A percentile compares a stretch with the other conserved stretches of the same genome.
These are phyloP conservation scores for Plasmodium vivax DNA, from an alignment of 169 alveolate species.

Conservation along the genomic window DNA sequence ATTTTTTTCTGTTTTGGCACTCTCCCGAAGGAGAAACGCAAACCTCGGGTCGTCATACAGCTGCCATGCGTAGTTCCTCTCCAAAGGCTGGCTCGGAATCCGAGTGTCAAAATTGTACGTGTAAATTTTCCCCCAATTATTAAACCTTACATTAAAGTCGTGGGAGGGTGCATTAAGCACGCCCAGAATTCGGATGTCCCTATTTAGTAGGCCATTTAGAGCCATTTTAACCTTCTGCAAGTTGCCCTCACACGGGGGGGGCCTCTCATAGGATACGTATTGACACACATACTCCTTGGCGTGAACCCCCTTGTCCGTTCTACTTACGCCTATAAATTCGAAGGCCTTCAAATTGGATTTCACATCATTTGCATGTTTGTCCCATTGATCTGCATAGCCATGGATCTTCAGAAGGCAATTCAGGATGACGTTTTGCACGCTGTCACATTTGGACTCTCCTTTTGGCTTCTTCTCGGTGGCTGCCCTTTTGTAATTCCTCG, in stretches of 20 bases:
- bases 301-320: slow-evolving; percentile 87
- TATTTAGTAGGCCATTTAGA: slow-evolving; percentile 78
- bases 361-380: background rate
- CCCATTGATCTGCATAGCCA: slow-evolving; percentile 73
- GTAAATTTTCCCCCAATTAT: slow-evolving; percentile 83
- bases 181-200: slow-evolving; percentile 77
- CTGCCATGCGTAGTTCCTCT: slow-evolving; percentile 84
- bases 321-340: slow-evolving; percentile 81
- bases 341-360: slow-evolving; percentile 38
- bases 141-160: slow-evolving; percentile 77
- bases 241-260: slow-evolving; percentile 78
- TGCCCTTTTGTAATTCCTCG: slow-evolving; percentile 8
- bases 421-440: slow-evolving; percentile 75
- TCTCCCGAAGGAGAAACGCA: slow-evolving; percentile 13
- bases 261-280: slow-evolving; percentile 79
- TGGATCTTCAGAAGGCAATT: slow-evolving; percentile 79
- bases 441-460: background rate
- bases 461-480: background rate
- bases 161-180: slow-evolving; percentile 74
- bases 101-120: slow-evolving; percentile 79
- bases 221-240: slow-evolving; percentile 73
- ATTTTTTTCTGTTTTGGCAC: background rate
- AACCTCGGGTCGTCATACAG: slow-evolving; percentile 76
- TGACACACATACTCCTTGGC: slow-evolving; percentile 83
- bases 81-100: slow-evolving; percentile 77